phyloP scores from a whole-genome alignment of 2,329 filamentous ascomycete genomes.

The Massarina eburnea region DNA sequence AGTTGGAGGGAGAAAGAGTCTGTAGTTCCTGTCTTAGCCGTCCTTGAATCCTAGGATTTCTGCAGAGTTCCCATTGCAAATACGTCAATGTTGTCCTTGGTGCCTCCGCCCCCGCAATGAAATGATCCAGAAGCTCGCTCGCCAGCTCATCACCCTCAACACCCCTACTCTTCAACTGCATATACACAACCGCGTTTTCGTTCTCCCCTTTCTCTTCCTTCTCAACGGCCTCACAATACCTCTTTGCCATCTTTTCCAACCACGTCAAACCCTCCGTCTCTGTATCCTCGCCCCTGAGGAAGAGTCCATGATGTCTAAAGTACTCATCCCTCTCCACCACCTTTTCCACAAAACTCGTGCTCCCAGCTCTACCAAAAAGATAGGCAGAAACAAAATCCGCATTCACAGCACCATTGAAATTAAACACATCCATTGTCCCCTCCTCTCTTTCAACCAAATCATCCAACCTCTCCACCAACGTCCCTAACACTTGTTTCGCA shows the following conservation, averaged over 20 bases:
- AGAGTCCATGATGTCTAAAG: conserved; percentile 44
- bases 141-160: conserved; percentile 57
- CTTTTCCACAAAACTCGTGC: conserved; percentile 64
- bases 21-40: conserved; percentile 42
- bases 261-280: conserved; percentile 59
- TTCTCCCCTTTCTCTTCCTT: background rate
- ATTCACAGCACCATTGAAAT: conserved; percentile 64
- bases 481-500: background rate
- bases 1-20: background rate
- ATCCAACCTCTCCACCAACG: background rate
- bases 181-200: conserved; percentile 18
- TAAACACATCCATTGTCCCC: conserved; percentile 56
- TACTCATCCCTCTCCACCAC: conserved; percentile 58
- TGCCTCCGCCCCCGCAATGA: conserved; percentile 74
- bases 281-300: conserved; percentile 2
- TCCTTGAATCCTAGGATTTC: conserved; percentile 24
- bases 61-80: conserved; percentile 55
- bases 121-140: conserved; percentile 71
- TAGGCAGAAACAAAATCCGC: conserved; percentile 75
- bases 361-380: conserved; percentile 63
- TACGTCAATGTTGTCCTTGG: conserved; percentile 67
- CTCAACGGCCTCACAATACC: background rate
- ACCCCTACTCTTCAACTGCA: conserved; percentile 14
- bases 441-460: background rate
- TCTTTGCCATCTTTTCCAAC: conserved; percentile 52